Conservation (phyloP, 2,329 filamentous ascomycete species). For the Aspergillus tamarii region DNA sequence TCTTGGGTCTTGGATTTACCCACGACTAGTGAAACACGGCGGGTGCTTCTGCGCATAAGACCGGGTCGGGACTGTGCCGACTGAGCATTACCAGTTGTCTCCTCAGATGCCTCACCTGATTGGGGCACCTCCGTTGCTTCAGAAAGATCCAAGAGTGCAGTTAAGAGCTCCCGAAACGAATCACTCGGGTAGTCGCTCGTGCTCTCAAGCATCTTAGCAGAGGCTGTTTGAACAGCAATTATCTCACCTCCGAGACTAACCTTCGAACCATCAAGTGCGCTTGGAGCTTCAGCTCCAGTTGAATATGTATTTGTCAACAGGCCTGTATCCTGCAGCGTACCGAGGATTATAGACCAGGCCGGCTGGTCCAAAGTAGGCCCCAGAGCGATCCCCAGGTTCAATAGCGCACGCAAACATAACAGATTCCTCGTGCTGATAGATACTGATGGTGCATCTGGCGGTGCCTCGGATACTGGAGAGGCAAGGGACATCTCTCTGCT, state of each 20-base stretch:
- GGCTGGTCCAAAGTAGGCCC: slow-evolving; percentile 79
- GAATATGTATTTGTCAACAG: slow-evolving; percentile 67
- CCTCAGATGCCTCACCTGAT: slow-evolving; percentile 52
- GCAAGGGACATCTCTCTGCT: slow-evolving; percentile 31
- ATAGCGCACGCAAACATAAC: slow-evolving; percentile 81
- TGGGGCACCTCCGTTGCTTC: slow-evolving; percentile 47
- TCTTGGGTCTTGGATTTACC: slow-evolving; percentile 47
- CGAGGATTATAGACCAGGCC: slow-evolving; percentile 86
- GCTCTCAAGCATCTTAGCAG: slow-evolving; percentile 84
- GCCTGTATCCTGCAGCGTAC: slow-evolving; percentile 90
- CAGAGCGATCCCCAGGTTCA: slow-evolving; percentile 94
- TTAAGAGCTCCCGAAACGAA: slow-evolving; percentile 76
- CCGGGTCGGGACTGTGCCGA: slow-evolving; percentile 32
- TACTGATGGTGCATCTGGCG: slow-evolving; percentile 48
- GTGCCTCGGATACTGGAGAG: slow-evolving; percentile 32
- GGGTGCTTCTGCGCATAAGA: slow-evolving; percentile 40
- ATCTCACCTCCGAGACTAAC: slow-evolving; percentile 79
- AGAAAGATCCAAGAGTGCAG: slow-evolving; percentile 74
- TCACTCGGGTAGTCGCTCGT: slow-evolving; percentile 86
- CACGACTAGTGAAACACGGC: slow-evolving; percentile 45
- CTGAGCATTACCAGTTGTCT: slow-evolving; percentile 53
- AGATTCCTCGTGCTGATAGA: slow-evolving; percentile 85
- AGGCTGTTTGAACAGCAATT: slow-evolving; percentile 84
- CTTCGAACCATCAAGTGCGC: slow-evolving; percentile 49
- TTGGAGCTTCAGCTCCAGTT: slow-evolving; percentile 34